Evolutionary conservation across 75 land plant species (phyloP), one percentile per base, ranked within the genome.

Genomic region (Pinus albicaulis): DNA sequence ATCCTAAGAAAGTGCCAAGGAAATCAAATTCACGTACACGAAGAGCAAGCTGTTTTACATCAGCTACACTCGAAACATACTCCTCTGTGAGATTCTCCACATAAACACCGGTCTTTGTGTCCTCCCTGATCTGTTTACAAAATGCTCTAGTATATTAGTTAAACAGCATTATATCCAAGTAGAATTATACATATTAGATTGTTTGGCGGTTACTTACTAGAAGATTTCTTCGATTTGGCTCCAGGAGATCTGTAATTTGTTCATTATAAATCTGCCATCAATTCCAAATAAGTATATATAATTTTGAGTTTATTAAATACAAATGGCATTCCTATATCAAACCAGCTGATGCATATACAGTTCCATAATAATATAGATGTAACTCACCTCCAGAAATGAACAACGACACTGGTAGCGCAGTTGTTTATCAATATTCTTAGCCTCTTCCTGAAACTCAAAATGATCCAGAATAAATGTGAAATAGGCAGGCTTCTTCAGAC

Each of bases 161-260:
- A 20, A 7, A 68, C 19, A 76, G 73, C 34, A 53, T 48, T 48
- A 48, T 48, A 48, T 48, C 52, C 52, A 7, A 48, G 52, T 44
- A 31, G 79, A 75, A 77, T 25, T 53, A 78, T 10, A 56, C 59
- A 78, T 10, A 15, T 57, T 24, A 78, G 48, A 38, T 28, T 48
- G 52, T 48, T 48, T 48, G 52, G 10, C 8, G 52, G 52, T 48
- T 48, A 48, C 52, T 23, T 53, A 92, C 88, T 84, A 83, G 92
- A 26, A 97, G 98, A 75, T 84, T 85, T 76, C 78, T 92, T 65
- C 86, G 95, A 75, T 31, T 87, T 62, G 99, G 98, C 55, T 92
- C 95, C 84, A 97, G 82, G 69, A 97, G 80, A 82, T 97, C 99
- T 19, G 92, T 90, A 53, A 97, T 95, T 86, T 97, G 99, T 74